A percentile compares a stretch with the other conserved stretches of the same genome.
Conservation (phyloP, 1,284 basidiomycete genomes). For the Pyrrhoderma noxium region DNA sequence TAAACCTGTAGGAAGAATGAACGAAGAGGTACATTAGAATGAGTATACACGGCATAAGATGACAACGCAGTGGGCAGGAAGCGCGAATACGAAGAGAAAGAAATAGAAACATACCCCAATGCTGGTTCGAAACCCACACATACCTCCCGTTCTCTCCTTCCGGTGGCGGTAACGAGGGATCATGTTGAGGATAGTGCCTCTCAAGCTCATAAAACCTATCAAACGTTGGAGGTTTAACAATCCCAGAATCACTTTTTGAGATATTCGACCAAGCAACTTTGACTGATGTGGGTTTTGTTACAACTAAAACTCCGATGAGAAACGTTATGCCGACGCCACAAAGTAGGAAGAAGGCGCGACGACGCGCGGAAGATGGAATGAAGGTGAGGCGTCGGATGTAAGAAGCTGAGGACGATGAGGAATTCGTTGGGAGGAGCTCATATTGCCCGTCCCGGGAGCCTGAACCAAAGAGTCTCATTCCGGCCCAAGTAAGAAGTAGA, state of each 20-base stretch:
- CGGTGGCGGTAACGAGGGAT: constrained; percentile 18
- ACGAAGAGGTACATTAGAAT: background rate
- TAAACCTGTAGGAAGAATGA: background rate
- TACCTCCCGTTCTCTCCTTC: constrained; percentile 19
- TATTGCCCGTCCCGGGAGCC: background rate
- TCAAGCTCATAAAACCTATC: constrained; percentile 13
- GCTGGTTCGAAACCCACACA: constrained; percentile 17
- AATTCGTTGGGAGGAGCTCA: constrained; percentile 2
- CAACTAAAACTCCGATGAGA: background rate
- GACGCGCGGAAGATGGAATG: background rate
- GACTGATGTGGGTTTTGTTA: background rate
- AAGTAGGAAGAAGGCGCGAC: constrained; percentile 1
- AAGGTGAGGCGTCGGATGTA: background rate
- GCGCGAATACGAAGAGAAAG: background rate
- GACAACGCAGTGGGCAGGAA: background rate
- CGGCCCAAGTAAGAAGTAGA: background rate
- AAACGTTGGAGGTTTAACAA: constrained; percentile 5
- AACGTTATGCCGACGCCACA: constrained; percentile 1
- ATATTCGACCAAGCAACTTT: background rate
- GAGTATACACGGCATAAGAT: background rate
- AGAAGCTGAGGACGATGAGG: too few relatives aligned
- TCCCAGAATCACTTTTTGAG: background rate
- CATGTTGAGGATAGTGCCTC: constrained; percentile 18
- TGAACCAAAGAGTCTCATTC: background rate
- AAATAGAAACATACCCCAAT: constrained; percentile 8